Percentiles rank a stretch among this genome's conserved stretches.
Conservation (phyloP, 108 stramenopile genomes). For the Cylindrotheca fusiformis region DNA sequence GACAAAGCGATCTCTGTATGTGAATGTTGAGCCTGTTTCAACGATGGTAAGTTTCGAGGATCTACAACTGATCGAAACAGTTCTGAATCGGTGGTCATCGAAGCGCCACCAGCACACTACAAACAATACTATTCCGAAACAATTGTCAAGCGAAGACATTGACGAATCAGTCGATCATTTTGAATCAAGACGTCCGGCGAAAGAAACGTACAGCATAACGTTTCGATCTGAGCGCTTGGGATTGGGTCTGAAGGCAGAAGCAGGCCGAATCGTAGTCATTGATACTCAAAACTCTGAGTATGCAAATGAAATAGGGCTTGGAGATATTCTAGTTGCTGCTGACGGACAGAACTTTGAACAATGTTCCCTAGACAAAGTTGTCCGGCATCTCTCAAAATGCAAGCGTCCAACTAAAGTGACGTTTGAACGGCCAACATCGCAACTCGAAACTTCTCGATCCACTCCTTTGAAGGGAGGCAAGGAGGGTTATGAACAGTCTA, state of each 20-base stretch:
- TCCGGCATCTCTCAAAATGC: conserved; percentile 28
- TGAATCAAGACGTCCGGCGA: neutral
- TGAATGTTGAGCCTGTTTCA: conserved; percentile 68
- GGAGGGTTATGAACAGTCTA: too few species aligned
- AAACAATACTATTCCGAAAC: conserved; percentile 4
- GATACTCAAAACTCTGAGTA: conserved; percentile 27
- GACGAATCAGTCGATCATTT: too few species aligned
- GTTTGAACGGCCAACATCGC: too few species aligned
- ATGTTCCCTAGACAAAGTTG: conserved; percentile 36
- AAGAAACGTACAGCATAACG: conserved; percentile 29
- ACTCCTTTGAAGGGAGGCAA: too few species aligned
- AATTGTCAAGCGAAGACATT: too few species aligned
- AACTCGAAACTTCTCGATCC: too few species aligned
- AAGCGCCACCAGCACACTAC: conserved; percentile 4
- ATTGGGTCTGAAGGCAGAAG: conserved; percentile 41
- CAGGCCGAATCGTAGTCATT: conserved; percentile 40
- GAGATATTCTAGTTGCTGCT: conserved; percentile 46
- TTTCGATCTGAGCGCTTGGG: conserved; percentile 47
- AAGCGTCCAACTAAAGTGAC: conserved; percentile 47
- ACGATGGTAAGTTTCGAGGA: conserved; percentile 69
- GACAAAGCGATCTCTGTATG: conserved; percentile 35
- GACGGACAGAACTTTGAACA: conserved; percentile 21
- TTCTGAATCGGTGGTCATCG: conserved; percentile 42
- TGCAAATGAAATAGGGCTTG: conserved; percentile 24
- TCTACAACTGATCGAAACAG: conserved; percentile 49